Evolutionary conservation across 495 filamentous ascomycete genomes (phyloP).

Genomic region (Hypoxylon lenormandii): DNA sequence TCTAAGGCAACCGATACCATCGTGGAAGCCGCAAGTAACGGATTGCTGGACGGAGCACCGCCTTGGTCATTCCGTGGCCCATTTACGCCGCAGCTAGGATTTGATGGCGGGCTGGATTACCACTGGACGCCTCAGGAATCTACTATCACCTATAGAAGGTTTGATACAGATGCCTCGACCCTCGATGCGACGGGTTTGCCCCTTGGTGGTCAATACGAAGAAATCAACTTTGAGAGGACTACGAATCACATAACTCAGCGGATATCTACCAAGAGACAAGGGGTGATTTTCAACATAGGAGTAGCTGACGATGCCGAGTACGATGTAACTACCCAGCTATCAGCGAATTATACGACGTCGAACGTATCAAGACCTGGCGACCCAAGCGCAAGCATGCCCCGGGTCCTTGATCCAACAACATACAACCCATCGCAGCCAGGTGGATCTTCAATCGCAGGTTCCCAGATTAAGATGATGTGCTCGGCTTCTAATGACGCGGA

Average conservation of each 20-base stretch:
- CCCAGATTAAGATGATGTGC: conserved; percentile 1
- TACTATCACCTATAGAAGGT: conserved; percentile 26
- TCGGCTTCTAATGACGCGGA: not conserved
- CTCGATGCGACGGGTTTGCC: conserved; percentile 2
- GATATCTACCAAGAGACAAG: conserved; percentile 38
- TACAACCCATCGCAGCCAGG: not conserved
- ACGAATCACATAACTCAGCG: conserved; percentile 4
- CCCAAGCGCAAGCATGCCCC: conserved; percentile 8
- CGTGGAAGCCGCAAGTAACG: conserved; percentile 56
- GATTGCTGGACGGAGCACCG: conserved; percentile 42
- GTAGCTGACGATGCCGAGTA: not conserved
- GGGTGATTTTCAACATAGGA: conserved; percentile 34
- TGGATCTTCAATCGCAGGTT: not conserved
- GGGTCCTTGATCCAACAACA: conserved; percentile 1
- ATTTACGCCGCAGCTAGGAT: conserved; percentile 51
- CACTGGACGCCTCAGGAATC: conserved; percentile 46
- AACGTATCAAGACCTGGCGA: not conserved
- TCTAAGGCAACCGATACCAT: conserved; percentile 55
- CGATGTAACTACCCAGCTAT: not conserved
- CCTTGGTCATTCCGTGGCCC: conserved; percentile 50
- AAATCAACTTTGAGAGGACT: not conserved
- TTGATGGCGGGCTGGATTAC: conserved; percentile 52
- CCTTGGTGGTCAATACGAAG: not conserved
- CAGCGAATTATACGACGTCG: conserved; percentile 24
- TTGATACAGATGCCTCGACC: conserved; percentile 24